These are phyloP conservation scores for Aegilops bicornis DNA, from an alignment of 176 grass and related monocot genomes.

Conservation along the genomic window DNA sequence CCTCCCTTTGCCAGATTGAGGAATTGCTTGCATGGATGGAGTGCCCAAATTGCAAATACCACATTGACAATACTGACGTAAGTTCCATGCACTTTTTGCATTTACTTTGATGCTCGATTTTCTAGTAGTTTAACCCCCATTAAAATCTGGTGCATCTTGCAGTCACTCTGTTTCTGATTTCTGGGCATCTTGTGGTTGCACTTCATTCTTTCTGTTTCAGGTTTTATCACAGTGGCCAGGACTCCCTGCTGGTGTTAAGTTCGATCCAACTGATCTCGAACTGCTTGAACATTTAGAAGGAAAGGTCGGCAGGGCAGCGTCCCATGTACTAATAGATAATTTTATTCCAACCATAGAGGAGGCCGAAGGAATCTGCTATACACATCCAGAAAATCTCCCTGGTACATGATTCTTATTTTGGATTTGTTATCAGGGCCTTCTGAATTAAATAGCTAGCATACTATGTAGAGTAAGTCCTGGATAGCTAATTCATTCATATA, in stretches of 20 bases:
- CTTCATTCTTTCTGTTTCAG: slow-evolving; percentile 32
- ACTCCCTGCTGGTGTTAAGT: slow-evolving; percentile 68
- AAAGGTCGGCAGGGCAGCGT: slow-evolving; percentile 34
- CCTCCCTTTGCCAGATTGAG: slow-evolving; percentile 24
- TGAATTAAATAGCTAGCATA: not conserved
- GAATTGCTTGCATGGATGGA: slow-evolving; percentile 42
- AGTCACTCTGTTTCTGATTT: not conserved
- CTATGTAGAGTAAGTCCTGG: not conserved
- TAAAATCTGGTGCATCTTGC: not conserved
- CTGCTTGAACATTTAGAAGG: slow-evolving; percentile 70
- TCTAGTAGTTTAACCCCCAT: too few species aligned
- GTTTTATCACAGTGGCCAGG: slow-evolving; percentile 58
- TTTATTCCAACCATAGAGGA: slow-evolving; percentile 73
- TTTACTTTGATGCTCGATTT: not conserved
- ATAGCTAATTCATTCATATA: not conserved
- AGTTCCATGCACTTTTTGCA: slow-evolving; percentile 3
- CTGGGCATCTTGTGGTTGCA: not conserved
- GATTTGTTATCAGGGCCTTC: not conserved
- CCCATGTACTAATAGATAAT: slow-evolving; percentile 49
- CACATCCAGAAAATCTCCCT: slow-evolving; percentile 87
- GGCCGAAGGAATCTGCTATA: slow-evolving; percentile 76
- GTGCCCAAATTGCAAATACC: slow-evolving; percentile 59
- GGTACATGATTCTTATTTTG: slow-evolving; percentile 46
- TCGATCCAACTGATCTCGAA: slow-evolving; percentile 72
- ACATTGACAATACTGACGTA: slow-evolving; percentile 68